Conservation (phyloP, 2,329 filamentous ascomycete genomes). For the Fusarium incarnatum region DNA sequence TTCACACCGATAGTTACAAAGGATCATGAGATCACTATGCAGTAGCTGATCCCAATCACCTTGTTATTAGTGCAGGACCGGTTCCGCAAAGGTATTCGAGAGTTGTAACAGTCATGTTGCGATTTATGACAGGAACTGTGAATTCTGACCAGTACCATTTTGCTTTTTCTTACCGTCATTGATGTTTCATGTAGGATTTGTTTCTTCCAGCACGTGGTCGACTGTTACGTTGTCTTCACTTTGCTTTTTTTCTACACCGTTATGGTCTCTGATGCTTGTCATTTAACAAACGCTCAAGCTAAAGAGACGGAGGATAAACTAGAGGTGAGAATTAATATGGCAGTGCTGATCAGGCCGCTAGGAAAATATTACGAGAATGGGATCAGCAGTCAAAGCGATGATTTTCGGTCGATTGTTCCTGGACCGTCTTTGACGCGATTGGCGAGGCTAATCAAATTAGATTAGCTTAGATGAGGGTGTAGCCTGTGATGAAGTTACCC, state of each 20-base stretch:
- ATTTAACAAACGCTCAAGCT: background rate
- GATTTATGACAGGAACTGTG: background rate
- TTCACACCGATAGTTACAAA: background rate
- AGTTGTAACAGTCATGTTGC: background rate
- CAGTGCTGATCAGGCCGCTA: slow-evolving; percentile 32
- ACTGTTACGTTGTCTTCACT: background rate
- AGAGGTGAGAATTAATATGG: slow-evolving; percentile 5
- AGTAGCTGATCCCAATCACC: slow-evolving; percentile 30
- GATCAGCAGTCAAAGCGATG: background rate
- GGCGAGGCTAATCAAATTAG: background rate
- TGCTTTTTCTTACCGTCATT: background rate
- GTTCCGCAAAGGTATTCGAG: background rate
- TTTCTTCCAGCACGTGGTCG: background rate
- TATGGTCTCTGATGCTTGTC: background rate
- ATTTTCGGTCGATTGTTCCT: slow-evolving; percentile 1
- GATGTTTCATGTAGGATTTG: background rate
- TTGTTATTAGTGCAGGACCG: background rate
- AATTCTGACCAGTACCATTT: background rate
- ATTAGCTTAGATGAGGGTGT: background rate
- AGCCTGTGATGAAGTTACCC: slow-evolving; percentile 2
- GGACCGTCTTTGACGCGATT: slow-evolving; percentile 10
- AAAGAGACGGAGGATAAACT: slow-evolving; percentile 10
- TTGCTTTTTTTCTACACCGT: background rate
- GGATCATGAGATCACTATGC: slow-evolving; percentile 1
- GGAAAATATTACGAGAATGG: background rate